phyloP scores from a whole-genome alignment of 805 yeast genomes.

The Ogataea angusta region DNA sequence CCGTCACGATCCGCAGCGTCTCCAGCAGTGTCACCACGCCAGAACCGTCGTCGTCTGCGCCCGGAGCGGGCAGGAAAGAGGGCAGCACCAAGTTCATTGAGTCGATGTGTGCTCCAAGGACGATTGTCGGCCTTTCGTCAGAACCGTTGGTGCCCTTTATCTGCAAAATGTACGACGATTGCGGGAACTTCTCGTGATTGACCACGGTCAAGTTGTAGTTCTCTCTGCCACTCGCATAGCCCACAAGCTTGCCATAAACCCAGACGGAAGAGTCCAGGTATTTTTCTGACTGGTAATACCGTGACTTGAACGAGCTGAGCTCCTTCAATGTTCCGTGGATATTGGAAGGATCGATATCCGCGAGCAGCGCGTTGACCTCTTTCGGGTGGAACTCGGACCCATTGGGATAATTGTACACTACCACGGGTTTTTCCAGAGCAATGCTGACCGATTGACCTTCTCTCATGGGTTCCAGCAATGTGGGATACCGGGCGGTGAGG shows the following conservation, averaged over 20 bases:
- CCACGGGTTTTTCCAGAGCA: slow-evolving; percentile 9
- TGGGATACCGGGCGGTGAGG: slow-evolving; percentile 30
- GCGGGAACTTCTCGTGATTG: slow-evolving; percentile 18
- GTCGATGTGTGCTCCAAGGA: slow-evolving; percentile 86
- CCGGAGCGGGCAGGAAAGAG: slow-evolving; percentile 72
- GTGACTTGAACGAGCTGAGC: slow-evolving; percentile 43
- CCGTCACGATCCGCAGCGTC: slow-evolving; percentile 39
- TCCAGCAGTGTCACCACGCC: slow-evolving; percentile 80
- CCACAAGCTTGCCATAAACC: slow-evolving; percentile 42
- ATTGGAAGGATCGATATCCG: slow-evolving; percentile 9
- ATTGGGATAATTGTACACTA: slow-evolving; percentile 52
- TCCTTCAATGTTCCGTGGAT: slow-evolving; percentile 10
- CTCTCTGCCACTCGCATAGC: slow-evolving; percentile 1
- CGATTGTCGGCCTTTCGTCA: slow-evolving; percentile 43
- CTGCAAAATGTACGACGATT: slow-evolving; percentile 18
- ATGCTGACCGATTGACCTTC: background rate
- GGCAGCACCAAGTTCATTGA: slow-evolving; percentile 75
- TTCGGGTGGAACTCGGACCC: slow-evolving; percentile 33
- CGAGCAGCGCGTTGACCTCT: slow-evolving; percentile 32
- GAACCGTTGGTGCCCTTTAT: slow-evolving; percentile 8
- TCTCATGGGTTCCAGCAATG: slow-evolving; percentile 1
- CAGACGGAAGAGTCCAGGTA: slow-evolving; percentile 73
- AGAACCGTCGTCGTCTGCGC: slow-evolving; percentile 92
- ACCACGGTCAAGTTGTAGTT: slow-evolving; percentile 16
- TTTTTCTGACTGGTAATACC: slow-evolving; percentile 70